These are phyloP conservation scores for Chaetomium cochliodes DNA, from an alignment of 495 filamentous ascomycete species.

Conservation along the genomic window DNA sequence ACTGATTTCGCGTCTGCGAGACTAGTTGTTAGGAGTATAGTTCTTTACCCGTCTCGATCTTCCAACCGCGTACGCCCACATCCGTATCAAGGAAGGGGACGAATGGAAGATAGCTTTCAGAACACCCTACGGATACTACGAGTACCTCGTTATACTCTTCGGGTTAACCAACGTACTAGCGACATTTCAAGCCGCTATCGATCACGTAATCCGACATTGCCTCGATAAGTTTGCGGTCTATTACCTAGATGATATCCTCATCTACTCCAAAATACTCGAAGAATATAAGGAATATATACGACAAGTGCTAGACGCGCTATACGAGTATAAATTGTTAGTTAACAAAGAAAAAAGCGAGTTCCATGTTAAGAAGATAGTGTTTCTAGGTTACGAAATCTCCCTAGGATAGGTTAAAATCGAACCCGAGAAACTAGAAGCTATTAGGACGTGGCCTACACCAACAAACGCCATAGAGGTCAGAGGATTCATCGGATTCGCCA, in stretches of 20 bases:
- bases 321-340: background rate
- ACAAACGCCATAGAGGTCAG: background rate
- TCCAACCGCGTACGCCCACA: background rate
- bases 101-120: constrained; percentile 20
- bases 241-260: constrained; percentile 1
- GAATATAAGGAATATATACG: constrained; percentile 3
- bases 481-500: constrained; percentile 6
- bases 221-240: constrained; percentile 7
- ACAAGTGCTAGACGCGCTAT: background rate
- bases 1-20: background rate
- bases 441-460: background rate
- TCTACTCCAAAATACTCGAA: constrained; percentile 11
- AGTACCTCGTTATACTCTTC: constrained; percentile 13
- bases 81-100: constrained; percentile 12
- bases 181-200: background rate
- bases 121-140: background rate
- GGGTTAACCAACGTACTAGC: background rate
- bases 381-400: background rate
- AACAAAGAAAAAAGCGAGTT: constrained; percentile 7
- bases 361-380: background rate
- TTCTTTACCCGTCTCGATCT: constrained; percentile 10
- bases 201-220: background rate
- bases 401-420: background rate
- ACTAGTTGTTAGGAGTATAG: background rate
- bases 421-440: background rate